Evolutionary conservation across 1,284 basidiomycete genomes (phyloP).

Genomic region (Ganoderma multipileum): DNA sequence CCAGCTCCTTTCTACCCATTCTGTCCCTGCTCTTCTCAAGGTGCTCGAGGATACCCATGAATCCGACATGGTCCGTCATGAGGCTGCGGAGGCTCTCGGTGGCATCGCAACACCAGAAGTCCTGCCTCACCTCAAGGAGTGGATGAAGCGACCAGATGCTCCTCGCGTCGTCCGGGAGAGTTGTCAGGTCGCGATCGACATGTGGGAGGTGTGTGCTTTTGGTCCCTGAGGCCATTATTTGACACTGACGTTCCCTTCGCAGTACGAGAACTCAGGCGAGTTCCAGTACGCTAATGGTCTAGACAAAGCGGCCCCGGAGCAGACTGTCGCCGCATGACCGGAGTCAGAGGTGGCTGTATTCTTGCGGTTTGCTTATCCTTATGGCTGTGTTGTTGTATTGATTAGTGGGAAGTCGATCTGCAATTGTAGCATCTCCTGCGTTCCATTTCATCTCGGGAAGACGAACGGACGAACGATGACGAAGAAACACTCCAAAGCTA

Average conservation of each 20-base stretch:
- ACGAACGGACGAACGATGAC: not conserved
- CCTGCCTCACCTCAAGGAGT: conserved; percentile 85
- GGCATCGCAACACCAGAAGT: conserved; percentile 95
- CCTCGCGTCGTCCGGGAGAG: conserved; percentile 95
- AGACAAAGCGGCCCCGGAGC: conserved; percentile 27
- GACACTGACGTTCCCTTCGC: not conserved
- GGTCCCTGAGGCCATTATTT: not conserved
- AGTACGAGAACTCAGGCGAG: conserved; percentile 92
- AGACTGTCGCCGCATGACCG: conserved; percentile 19
- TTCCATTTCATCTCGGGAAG: not conserved
- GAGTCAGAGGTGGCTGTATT: not conserved
- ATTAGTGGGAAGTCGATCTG: conserved; percentile 10
- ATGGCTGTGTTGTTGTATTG: conserved; percentile 14
- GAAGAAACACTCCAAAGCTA: not conserved
- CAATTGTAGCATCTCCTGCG: not conserved
- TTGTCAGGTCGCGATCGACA: conserved; percentile 96
- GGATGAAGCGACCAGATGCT: conserved; percentile 80
- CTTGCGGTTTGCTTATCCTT: conserved; percentile 14
- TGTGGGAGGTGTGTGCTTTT: conserved; percentile 82
- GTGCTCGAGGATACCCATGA: conserved; percentile 81
- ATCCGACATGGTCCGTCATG: conserved; percentile 98
- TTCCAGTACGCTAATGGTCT: conserved; percentile 84
- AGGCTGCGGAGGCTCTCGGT: conserved; percentile 97
- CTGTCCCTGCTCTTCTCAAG: conserved; percentile 84
- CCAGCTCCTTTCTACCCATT: conserved; percentile 90